Conservation (phyloP, 306 rosid species). For the Spatholobus suberectus region DNA sequence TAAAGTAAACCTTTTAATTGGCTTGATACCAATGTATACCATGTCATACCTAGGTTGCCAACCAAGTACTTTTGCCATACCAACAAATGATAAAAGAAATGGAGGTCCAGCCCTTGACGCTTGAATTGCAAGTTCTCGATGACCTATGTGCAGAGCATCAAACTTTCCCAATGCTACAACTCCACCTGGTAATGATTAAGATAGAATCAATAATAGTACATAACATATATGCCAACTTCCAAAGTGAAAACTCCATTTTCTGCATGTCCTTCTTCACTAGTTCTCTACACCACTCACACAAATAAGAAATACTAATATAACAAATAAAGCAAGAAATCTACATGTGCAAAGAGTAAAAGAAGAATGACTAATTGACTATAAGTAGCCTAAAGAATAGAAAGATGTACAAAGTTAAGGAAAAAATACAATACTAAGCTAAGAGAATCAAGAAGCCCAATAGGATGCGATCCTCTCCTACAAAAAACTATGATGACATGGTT, state of each 20-base stretch:
- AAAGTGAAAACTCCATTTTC: slow-evolving; percentile 18
- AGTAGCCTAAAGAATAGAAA: neutral
- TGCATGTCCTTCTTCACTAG: neutral
- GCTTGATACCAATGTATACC: slow-evolving; percentile 20
- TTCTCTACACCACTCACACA: slow-evolving; percentile 10
- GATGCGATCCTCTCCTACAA: neutral
- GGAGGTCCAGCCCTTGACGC: slow-evolving; percentile 94
- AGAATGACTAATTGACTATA: neutral
- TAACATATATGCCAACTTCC: neutral
- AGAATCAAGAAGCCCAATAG: slow-evolving; percentile 3
- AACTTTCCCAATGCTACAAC: slow-evolving; percentile 94
- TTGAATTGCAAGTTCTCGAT: slow-evolving; percentile 94
- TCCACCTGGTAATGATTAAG: slow-evolving; percentile 68
- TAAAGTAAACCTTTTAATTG: neutral
- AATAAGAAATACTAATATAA: neutral
- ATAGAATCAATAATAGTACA: slow-evolving; percentile 4
- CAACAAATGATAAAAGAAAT: slow-evolving; percentile 88
- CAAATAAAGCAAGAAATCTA: neutral
- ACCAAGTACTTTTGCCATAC: slow-evolving; percentile 93
- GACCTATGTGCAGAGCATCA: slow-evolving; percentile 95
- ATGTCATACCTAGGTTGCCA: slow-evolving; percentile 84
- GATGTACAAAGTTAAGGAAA: neutral
- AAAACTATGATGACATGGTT: slow-evolving; percentile 22
- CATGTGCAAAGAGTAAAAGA: neutral
- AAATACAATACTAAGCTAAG: neutral